A percentile compares a stretch with the other conserved stretches of the same genome.
Evolutionary conservation across 2,329 filamentous ascomycete species (phyloP).

Genomic region (Aulographum hederae): DNA sequence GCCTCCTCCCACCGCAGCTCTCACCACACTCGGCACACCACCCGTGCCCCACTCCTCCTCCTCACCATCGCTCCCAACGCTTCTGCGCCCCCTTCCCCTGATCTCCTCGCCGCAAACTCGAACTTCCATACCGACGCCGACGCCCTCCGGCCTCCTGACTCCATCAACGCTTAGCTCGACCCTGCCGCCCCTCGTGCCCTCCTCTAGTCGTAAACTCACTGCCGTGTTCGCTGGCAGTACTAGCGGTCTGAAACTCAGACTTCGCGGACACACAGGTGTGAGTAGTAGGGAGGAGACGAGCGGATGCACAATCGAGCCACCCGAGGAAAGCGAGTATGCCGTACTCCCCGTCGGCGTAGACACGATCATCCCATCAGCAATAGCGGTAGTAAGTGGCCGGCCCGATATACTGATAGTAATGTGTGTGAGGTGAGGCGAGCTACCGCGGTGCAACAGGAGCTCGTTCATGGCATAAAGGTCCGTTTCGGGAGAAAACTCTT

Average conservation of each 20-base stretch:
- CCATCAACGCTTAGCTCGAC: constrained; percentile 33
- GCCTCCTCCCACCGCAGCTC: constrained; percentile 29
- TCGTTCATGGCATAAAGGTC: constrained; percentile 74
- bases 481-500: neutral
- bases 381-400: constrained; percentile 79
- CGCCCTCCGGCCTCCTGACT: constrained; percentile 19
- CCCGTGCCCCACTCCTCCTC: constrained; percentile 40
- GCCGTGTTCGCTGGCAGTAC: constrained; percentile 76
- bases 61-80: constrained; percentile 13
- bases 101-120: constrained; percentile 77
- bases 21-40: constrained; percentile 82
- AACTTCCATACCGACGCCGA: constrained; percentile 45
- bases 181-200: constrained; percentile 30
- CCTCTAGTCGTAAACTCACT: constrained; percentile 64
- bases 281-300: constrained; percentile 75
- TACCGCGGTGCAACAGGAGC: constrained; percentile 79
- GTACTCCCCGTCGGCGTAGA: constrained; percentile 90
- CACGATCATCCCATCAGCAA: constrained; percentile 87
- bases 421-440: constrained; percentile 75
- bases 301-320: constrained; percentile 86
- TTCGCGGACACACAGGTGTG: constrained; percentile 86
- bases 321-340: constrained; percentile 83
- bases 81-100: constrained; percentile 24
- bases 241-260: constrained; percentile 77
- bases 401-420: constrained; percentile 84